Percentiles rank a stretch among this genome's conserved stretches.
phyloP scores from a whole-genome alignment of 2,329 filamentous ascomycete species.

The Incumbomyces lentus region DNA sequence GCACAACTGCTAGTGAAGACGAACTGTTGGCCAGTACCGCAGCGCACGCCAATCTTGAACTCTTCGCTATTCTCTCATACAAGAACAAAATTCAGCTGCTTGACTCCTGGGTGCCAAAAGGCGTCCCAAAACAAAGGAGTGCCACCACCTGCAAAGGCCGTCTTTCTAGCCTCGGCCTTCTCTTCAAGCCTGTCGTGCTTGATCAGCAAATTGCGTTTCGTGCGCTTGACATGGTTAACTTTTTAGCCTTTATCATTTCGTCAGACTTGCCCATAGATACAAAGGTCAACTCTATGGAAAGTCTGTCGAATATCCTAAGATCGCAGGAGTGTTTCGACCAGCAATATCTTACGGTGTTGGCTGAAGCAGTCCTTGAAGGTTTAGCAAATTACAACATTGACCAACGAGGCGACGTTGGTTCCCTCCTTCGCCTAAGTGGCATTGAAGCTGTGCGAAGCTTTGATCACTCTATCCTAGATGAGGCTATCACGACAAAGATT shows the following conservation, averaged over 20 bases:
- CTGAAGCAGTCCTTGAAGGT: slow-evolving; percentile 25
- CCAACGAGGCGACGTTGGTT: slow-evolving; percentile 80
- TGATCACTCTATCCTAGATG: slow-evolving; percentile 12
- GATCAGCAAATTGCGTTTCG: slow-evolving; percentile 6
- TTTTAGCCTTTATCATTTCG: slow-evolving; percentile 12
- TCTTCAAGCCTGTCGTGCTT: slow-evolving; percentile 26
- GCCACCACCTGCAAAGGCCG: slow-evolving; percentile 33
- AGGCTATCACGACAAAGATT: slow-evolving; percentile 9
- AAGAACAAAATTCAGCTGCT: slow-evolving; percentile 27
- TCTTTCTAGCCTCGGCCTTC: slow-evolving; percentile 32
- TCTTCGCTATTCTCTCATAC: slow-evolving; percentile 29
- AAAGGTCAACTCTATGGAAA: slow-evolving; percentile 18
- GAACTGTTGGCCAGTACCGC: slow-evolving; percentile 32
- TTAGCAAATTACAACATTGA: slow-evolving; percentile 88
- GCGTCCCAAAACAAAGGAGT: slow-evolving; percentile 26
- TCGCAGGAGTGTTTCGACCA: background rate
- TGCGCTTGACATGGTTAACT: slow-evolving; percentile 7
- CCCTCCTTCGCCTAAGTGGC: slow-evolving; percentile 70
- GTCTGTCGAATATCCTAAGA: slow-evolving; percentile 1
- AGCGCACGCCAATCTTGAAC: slow-evolving; percentile 29
- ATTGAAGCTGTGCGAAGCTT: slow-evolving; percentile 50
- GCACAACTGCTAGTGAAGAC: slow-evolving; percentile 28
- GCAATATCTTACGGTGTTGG: slow-evolving; percentile 23
- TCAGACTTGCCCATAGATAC: slow-evolving; percentile 18
- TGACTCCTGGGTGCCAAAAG: slow-evolving; percentile 30